These are phyloP conservation scores for Alternaria arborescens DNA, from an alignment of 2,329 filamentous ascomycete genomes.

Conservation along the genomic window DNA sequence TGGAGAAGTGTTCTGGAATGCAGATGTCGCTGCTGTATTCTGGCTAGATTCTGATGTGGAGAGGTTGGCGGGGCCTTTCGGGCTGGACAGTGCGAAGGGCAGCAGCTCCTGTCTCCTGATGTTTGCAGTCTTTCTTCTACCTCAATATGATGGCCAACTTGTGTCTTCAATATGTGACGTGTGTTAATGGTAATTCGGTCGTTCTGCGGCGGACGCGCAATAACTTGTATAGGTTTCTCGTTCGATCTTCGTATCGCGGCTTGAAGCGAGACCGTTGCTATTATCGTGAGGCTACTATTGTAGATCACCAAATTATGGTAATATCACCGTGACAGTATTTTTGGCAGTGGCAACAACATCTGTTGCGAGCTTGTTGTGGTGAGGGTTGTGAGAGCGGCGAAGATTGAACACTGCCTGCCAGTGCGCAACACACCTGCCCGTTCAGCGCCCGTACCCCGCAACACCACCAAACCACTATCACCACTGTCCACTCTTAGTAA, in stretches of 20 bases:
- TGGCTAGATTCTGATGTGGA: slow-evolving; percentile 9
- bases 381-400: background rate
- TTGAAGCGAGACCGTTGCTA: background rate
- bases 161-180: slow-evolving; percentile 2
- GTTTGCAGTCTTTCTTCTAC: background rate
- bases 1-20: slow-evolving; percentile 17
- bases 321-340: background rate
- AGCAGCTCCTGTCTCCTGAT: background rate
- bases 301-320: background rate
- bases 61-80: slow-evolving; percentile 7
- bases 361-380: background rate
- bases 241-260: slow-evolving; percentile 5
- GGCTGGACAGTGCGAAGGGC: slow-evolving; percentile 1
- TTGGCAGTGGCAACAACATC: slow-evolving; percentile 6
- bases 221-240: background rate
- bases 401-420: background rate
- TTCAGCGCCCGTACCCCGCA: slow-evolving; percentile 12
- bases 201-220: slow-evolving; percentile 16
- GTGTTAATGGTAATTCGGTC: slow-evolving; percentile 2
- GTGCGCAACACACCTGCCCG: background rate
- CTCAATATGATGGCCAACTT: background rate
- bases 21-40: background rate
- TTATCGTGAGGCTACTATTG: slow-evolving; percentile 12
- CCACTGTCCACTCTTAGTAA: background rate
- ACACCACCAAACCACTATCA: slow-evolving; percentile 8